phyloP scores from a whole-genome alignment of 768 basidiomycete genomes.

The Tephrocybe sp. region DNA sequence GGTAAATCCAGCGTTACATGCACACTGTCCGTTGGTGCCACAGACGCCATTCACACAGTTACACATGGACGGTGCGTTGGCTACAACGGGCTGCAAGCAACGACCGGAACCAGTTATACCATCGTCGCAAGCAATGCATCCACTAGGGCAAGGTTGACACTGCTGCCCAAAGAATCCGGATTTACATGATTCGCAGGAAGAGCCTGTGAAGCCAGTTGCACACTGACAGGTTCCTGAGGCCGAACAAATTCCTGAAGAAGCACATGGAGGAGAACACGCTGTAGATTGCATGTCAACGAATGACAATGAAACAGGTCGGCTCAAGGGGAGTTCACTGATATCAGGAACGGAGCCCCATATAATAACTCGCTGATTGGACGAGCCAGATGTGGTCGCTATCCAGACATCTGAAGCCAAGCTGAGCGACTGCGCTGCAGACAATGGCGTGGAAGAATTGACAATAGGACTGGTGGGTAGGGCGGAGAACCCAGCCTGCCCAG shows the following conservation, averaged over 20 bases:
- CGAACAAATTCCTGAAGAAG: constrained; percentile 59
- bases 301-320: constrained; percentile 44
- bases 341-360: constrained; percentile 85
- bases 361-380: constrained; percentile 46
- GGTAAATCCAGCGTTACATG: constrained; percentile 60
- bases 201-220: constrained; percentile 64
- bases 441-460: constrained; percentile 36
- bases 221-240: constrained; percentile 68
- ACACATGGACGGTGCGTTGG: constrained; percentile 57
- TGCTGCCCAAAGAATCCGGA: constrained; percentile 65
- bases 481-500: constrained; percentile 49
- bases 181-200: constrained; percentile 74
- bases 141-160: constrained; percentile 65
- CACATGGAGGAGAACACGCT: constrained; percentile 67
- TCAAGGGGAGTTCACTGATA: constrained; percentile 59
- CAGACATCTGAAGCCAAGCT: constrained; percentile 54
- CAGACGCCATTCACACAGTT: constrained; percentile 82
- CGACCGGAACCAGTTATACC: constrained; percentile 72
- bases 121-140: constrained; percentile 69
- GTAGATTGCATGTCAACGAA: constrained; percentile 58
- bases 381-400: constrained; percentile 49
- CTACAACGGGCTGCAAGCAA: constrained; percentile 51
- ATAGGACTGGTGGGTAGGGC: constrained; percentile 39
- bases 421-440: constrained; percentile 48
- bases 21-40: constrained; percentile 60